These are phyloP conservation scores for Picochlorum sp. DNA, from an alignment of 139 green algal species.

Conservation along the genomic window DNA sequence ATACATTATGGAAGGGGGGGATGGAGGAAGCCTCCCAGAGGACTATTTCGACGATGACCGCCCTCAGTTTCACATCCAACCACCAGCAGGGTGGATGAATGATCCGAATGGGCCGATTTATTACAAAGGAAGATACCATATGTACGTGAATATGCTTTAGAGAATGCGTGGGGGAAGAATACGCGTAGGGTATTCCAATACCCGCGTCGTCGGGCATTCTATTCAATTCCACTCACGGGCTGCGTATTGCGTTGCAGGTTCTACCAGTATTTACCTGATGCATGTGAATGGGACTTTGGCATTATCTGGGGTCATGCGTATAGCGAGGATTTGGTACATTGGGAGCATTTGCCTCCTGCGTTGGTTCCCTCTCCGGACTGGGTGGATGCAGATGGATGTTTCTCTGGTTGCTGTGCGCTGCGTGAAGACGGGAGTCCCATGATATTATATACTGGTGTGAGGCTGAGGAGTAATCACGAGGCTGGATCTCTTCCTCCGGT, in stretches of 20 bases:
- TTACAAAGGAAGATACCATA: constrained; percentile 46
- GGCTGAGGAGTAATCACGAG: constrained; percentile 53
- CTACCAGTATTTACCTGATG: constrained; percentile 63
- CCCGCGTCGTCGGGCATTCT: background rate
- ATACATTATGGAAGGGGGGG: background rate
- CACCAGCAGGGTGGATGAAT: constrained; percentile 50
- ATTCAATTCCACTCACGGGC: background rate
- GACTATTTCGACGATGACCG: constrained; percentile 27
- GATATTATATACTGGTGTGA: constrained; percentile 65
- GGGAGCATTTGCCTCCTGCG: constrained; percentile 61
- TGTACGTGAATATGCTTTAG: constrained; percentile 25
- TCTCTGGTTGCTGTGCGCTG: constrained; percentile 56
- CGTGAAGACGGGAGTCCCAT: constrained; percentile 49
- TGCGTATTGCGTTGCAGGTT: constrained; percentile 42
- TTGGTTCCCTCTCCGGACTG: constrained; percentile 54
- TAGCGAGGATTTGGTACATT: constrained; percentile 59
- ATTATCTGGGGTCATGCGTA: constrained; percentile 74
- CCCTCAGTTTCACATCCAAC: constrained; percentile 48
- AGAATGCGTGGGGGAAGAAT: background rate
- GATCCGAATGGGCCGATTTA: constrained; percentile 60
- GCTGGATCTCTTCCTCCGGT: constrained; percentile 26
- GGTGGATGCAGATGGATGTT: constrained; percentile 74
- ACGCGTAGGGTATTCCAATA: background rate
- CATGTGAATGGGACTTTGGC: constrained; percentile 72
- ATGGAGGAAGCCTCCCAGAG: background rate